Base-by-base conservation (phyloP, 2,329 filamentous ascomycete genomes). In the Emergomyces pasteurianus region DNA sequence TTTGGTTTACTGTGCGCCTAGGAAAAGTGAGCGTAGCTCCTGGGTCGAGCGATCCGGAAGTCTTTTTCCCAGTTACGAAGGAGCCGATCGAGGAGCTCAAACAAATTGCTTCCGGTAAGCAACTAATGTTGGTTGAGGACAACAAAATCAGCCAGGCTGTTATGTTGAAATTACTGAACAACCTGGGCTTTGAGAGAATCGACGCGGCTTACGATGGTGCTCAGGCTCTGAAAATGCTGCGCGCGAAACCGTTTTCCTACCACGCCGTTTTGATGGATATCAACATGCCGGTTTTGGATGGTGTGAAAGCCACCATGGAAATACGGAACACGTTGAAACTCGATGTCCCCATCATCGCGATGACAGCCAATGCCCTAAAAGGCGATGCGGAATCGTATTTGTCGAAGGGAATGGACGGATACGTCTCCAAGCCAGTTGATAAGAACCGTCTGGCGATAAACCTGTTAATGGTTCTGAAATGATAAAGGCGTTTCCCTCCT, bases 321-420 rank as follows among this genome's bases (percentile, higher is more conserved):
- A 80, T 80, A 57, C 75, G 78, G 9, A 63, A 67, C 8, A 52
- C 42, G 18, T 67, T 73, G 63, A 70, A 70, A 8, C 53, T 72
- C 12, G 68, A 75, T 28, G 65, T 79, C 1, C 80, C 80, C 0
- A 81, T 83, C 46, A 76, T 83, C 23, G 81, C 81, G 16, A 78
- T 83, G 73, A 83, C 81, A 0, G 80, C 81, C 0, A 81, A 83
- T 62, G 81, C 82, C 0, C 71, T 84, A 21, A 80, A 81, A 57
- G 81, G 79, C 0, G 81, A 84, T 62, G 77, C 74, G 3, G 81
- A 83, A 53, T 74, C 72, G 10, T 84, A 82, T 63, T 71, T 81
- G 34, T 76, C 77, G 4, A 78, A 77, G 57, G 82, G 82, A 0
- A 82, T 84, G 80, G 78, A 80, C 49, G 81, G 79, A 49, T 83